phyloP scores from a whole-genome alignment of 2,329 filamentous ascomycete genomes.

The Penicillium freii region DNA sequence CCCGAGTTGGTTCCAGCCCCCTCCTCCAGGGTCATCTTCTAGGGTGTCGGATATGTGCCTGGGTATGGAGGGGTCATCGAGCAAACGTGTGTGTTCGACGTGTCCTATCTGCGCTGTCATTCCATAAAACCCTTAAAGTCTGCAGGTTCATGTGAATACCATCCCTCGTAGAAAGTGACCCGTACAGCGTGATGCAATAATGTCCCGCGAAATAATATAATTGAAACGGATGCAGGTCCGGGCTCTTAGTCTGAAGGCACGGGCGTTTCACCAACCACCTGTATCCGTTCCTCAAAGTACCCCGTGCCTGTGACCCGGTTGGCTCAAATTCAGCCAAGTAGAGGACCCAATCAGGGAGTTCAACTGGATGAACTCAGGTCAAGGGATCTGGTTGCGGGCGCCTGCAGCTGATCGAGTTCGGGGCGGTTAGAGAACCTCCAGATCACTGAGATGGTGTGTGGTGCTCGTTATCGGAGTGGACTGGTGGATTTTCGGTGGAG shows the following conservation, averaged over 20 bases:
- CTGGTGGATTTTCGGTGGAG: constrained; percentile 3
- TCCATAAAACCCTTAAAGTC: not conserved
- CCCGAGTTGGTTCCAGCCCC: not conserved
- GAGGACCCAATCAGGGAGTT: constrained; percentile 16
- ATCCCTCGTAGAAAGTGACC: not conserved
- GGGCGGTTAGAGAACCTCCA: not conserved
- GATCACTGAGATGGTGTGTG: not conserved
- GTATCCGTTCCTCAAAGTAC: constrained; percentile 13
- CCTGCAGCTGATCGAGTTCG: not conserved
- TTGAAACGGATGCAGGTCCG: constrained; percentile 17
- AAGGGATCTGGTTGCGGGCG: not conserved
- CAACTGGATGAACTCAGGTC: not conserved
- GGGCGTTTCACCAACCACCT: constrained; percentile 19
- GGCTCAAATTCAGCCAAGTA: constrained; percentile 16
- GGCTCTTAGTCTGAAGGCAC: constrained; percentile 5
- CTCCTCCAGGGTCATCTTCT: not conserved
- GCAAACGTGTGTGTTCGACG: not conserved
- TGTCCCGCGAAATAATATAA: constrained; percentile 8
- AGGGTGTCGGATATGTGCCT: constrained; percentile 5
- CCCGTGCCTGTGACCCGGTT: constrained; percentile 14
- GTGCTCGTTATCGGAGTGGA: not conserved
- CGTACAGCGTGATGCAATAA: constrained; percentile 2
- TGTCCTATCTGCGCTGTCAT: constrained; percentile 2
- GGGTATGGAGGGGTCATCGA: constrained; percentile 7
- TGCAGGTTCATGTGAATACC: not conserved